Percentiles rank a stretch among this genome's conserved stretches.
Conservation (phyloP, 768 basidiomycete genomes). For the Cubamyces lactineus region DNA sequence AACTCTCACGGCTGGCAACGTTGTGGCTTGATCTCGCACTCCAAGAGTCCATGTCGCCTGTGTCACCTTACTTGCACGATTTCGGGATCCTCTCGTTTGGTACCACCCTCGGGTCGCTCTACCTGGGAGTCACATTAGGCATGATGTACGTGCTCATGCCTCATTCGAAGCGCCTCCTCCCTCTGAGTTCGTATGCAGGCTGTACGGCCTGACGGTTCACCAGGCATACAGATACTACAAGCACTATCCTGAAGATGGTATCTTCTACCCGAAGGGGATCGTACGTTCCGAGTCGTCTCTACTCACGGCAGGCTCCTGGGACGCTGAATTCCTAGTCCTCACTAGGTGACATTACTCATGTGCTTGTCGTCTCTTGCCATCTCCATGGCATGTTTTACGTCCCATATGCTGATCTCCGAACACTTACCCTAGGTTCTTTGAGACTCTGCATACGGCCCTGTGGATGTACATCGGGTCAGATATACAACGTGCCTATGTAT, state of each 20-base stretch:
- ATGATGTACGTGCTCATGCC: background rate
- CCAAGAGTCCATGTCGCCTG: too few species aligned
- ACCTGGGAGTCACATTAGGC: too few species aligned
- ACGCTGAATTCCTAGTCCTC: background rate
- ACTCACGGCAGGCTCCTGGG: background rate
- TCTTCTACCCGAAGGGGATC: background rate
- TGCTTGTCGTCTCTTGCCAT: too few species aligned
- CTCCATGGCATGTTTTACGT: too few species aligned
- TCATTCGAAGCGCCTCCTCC: background rate
- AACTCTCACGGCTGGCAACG: too few species aligned
- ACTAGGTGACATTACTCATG: too few species aligned
- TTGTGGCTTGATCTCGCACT: too few species aligned
- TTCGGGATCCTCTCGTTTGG: too few species aligned
- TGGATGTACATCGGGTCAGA: conserved; percentile 4
- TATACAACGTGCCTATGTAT: background rate
- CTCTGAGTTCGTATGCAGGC: background rate
- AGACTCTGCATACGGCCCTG: background rate
- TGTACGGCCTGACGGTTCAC: background rate
- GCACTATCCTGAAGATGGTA: background rate
- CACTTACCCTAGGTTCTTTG: background rate
- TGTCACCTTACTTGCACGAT: too few species aligned
- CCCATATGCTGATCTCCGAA: too few species aligned
- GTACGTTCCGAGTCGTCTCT: background rate
- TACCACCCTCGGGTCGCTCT: too few species aligned
- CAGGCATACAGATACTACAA: background rate